These are phyloP conservation scores for Symmetrospora coprosmae DNA, from an alignment of 768 basidiomycete genomes.

Conservation along the genomic window DNA sequence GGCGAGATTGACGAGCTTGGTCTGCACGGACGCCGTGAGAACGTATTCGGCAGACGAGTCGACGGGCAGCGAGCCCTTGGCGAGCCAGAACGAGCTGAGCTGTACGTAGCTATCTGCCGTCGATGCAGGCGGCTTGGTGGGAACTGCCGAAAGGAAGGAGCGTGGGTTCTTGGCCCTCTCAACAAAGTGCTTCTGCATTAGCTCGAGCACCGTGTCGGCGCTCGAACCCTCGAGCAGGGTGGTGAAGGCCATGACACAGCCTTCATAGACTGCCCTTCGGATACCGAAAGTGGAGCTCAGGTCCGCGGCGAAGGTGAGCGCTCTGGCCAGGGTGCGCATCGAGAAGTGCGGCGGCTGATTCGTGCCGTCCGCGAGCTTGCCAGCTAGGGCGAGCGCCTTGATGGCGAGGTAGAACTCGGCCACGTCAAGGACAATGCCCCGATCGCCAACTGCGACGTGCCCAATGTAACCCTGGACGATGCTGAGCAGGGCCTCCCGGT, in stretches of 20 bases:
- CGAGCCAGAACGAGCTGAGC: conserved; percentile 81
- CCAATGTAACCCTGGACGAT: conserved; percentile 86
- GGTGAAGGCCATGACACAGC: conserved; percentile 92
- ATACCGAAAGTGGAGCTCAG: conserved; percentile 62
- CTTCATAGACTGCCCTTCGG: conserved; percentile 82
- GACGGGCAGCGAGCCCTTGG: conserved; percentile 55
- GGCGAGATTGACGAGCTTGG: conserved; percentile 85
- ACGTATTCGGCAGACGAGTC: conserved; percentile 61
- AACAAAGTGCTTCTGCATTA: conserved; percentile 67
- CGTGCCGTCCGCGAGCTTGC: conserved; percentile 78
- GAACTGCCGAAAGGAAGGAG: conserved; percentile 51
- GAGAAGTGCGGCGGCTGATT: conserved; percentile 89
- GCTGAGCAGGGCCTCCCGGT: conserved; percentile 70
- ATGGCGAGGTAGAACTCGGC: conserved; percentile 78
- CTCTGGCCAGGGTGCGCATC: conserved; percentile 86
- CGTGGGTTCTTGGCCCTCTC: conserved; percentile 62
- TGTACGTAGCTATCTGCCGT: background rate
- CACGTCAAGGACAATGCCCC: conserved; percentile 71
- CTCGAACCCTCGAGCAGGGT: conserved; percentile 75
- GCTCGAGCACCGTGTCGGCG: conserved; percentile 48
- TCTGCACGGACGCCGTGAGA: conserved; percentile 85
- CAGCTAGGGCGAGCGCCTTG: conserved; percentile 56
- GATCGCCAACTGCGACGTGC: conserved; percentile 64
- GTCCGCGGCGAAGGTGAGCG: conserved; percentile 76
- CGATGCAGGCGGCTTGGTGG: background rate